These are phyloP conservation scores for Penicillium sp. DNA, from an alignment of 2,329 filamentous ascomycete genomes.

Conservation along the genomic window DNA sequence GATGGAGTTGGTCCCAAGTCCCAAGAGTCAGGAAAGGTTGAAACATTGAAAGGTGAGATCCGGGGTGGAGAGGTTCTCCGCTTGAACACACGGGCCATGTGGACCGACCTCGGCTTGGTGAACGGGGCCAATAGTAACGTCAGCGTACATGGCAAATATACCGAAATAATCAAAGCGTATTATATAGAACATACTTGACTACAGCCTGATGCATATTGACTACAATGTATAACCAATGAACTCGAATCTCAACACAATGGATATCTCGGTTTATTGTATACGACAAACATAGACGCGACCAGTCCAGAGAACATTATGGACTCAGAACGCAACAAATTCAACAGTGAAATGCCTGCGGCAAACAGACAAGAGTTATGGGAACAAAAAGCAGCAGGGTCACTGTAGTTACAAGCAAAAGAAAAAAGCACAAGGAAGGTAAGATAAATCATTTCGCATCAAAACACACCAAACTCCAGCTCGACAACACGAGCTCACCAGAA, in stretches of 20 bases:
- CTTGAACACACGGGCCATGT: not conserved
- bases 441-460: slow-evolving; percentile 26
- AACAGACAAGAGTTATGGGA: slow-evolving; percentile 4
- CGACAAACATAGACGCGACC: not conserved
- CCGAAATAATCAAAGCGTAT: too few relatives aligned
- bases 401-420: slow-evolving; percentile 21
- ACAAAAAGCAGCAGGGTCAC: slow-evolving; percentile 10
- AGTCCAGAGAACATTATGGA: slow-evolving; percentile 12
- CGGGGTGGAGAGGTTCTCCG: not conserved
- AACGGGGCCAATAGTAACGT: not conserved
- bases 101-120: not conserved
- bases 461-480: slow-evolving; percentile 26
- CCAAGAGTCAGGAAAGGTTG: slow-evolving; percentile 1
- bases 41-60: not conserved
- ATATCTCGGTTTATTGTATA: slow-evolving; percentile 7
- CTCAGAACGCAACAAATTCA: slow-evolving; percentile 1
- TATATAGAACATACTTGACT: too few relatives aligned
- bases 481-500: slow-evolving; percentile 69
- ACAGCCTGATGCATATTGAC: not conserved
- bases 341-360: not conserved
- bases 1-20: slow-evolving; percentile 6
- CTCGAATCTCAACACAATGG: not conserved
- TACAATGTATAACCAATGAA: not conserved
- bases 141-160: not conserved
- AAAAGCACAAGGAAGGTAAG: slow-evolving; percentile 8